Base-by-base conservation (phyloP, 1,139 yeast genomes). In the Scheffersomyces titani region DNA sequence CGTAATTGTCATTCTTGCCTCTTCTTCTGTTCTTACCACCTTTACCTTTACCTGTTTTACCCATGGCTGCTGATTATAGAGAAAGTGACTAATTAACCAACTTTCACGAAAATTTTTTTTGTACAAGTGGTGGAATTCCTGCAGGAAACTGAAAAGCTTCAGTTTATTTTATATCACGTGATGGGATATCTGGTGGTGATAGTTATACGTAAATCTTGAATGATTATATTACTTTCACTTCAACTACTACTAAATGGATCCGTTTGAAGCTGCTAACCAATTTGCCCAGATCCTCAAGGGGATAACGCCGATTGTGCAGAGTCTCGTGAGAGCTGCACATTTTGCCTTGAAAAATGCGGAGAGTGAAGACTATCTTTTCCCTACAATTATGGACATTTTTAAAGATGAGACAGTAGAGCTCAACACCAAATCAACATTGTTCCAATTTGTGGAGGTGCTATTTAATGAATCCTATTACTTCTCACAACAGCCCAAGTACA, bases 1-100 rank as follows among this genome's bases (percentile, higher is more conserved):
- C 89, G 61, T 86, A 90, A 75, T 87, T 87, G 74, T 89, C 97
- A 76, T 92, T 93, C 96, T 94, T 94, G 76, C 99, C 99, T 87
- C 98, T 91, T 87, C 98, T 91, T 83, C 98, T 91, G 77, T 92
- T 93, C 83, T 90, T 88, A 65, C 88, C 88, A 65, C 88, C 88
- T 76, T 80, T 80, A 57, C 84, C 84, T 77, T 80, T 80, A 64
- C 83, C 83, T 55, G 84, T 68, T 72, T 80, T 80, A 68, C 83
- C 84, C 84, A 80, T 80, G 56, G 58, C 57, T 61, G 44, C 49
- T 52, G 51, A 36, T 55, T 52, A 49, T 47, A 49, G 47, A 22
- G 18, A 47, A 11, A 30, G 13, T 30, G 40, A 30, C 40, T 30
- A 30, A 30, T 30, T 30, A 30, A 9, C 16, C 40, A 11, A 16